Evolutionary conservation across 1,284 basidiomycete species (phyloP), one percentile per base, ranked within the genome.

Genomic region (Mycosarcoma maydis): DNA sequence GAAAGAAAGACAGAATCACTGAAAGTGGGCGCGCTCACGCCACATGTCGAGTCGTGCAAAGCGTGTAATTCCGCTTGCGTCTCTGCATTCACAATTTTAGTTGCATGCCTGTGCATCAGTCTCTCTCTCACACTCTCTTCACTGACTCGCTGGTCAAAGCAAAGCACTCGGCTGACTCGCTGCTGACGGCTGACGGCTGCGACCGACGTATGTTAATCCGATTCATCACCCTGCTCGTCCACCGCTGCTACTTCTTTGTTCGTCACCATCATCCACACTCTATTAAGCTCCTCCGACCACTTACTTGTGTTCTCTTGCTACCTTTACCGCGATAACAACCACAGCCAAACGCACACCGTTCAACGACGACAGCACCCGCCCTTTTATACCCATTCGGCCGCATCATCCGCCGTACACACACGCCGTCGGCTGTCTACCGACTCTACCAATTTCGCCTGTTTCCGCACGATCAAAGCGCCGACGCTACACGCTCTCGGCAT

Each of bases 61-160:
- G 36, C 36, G 36, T 20, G 36, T 37, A 37, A 42, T 44, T 60
- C 52, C 53, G 60, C 52, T 49, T 52, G 49, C 49, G 60, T 64
- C 48, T 47, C 38, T 37, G 23, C n/a, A n/a, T n/a, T n/a, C n/a
- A n/a, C 33, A 33, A 29, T 41, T 26, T 41, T 19, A n/a, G 27
- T 39, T 38, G 33, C 42, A 49, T 46, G 48, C 60, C 33, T 52
- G 46, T 49, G 42, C 51, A 36, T 38, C 17, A 52, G 26, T 39
- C 36, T 37, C 17, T 10, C 37, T 27, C 39, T 30, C 52, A 41
- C 30, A 20, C 40, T 27, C 6, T 13, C 17, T 20, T 29, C n/a
- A 20, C 26, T 42, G 20, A 13, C 27, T 29, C 13, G 27, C 27
- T 29, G 7, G 27, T 13, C 13, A 6, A 6, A 6, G 27, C 27